Evolutionary conservation across 2,329 filamentous ascomycete genomes (phyloP), one percentile per base, ranked within the genome.

Genomic region (Pseudogymnoascus destructans): DNA sequence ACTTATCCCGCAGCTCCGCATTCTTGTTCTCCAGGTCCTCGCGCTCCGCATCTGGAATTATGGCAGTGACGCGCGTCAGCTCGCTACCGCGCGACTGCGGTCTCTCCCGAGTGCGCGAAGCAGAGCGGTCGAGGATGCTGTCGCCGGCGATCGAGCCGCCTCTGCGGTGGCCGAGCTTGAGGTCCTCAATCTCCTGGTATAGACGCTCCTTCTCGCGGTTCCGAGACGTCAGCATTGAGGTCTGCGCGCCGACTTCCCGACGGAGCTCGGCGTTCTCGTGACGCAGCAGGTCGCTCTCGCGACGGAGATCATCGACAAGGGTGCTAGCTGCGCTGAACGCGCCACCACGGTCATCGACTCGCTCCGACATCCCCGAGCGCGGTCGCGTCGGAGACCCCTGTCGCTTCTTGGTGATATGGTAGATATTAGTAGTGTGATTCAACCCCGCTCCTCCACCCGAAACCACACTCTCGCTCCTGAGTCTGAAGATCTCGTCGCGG

Each of bases 141-240:
- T 97, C 93, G 5, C 92, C 84, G 1, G 89, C 81, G 0, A 81
- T 82, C 0, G 79, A 77, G 0, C 79, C 77, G 27, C 81, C 82
- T 62, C 89, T 84, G 58, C 90, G 84, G 63, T 90, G 85, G 1
- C 87, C 83, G 66, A 97, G 82, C 73, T 97, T 98, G 62, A 98
- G 77, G 61, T 96, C 91, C 72, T 98, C 93, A 62, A 97, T 97
- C 70, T 98, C 92, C 68, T 95, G 89, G 70, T 97, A 95, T 7
- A 98, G 77, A 4, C 90, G 83, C 69, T 97, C 91, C 68, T 95
- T 95, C 69, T 98, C 93, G 23, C 90, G 86, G 67, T 96, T 96
- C 21, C 93, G 81, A 33, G 93, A 97, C 1, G 92, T 96, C 32
- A 98, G 79, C 89, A 98, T 97, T 0, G 91, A 96, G 0, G 91